A percentile compares a stretch with the other conserved stretches of the same genome.
phyloP scores from a whole-genome alignment of 2,329 filamentous ascomycete genomes.

The Orbilia quercus region DNA sequence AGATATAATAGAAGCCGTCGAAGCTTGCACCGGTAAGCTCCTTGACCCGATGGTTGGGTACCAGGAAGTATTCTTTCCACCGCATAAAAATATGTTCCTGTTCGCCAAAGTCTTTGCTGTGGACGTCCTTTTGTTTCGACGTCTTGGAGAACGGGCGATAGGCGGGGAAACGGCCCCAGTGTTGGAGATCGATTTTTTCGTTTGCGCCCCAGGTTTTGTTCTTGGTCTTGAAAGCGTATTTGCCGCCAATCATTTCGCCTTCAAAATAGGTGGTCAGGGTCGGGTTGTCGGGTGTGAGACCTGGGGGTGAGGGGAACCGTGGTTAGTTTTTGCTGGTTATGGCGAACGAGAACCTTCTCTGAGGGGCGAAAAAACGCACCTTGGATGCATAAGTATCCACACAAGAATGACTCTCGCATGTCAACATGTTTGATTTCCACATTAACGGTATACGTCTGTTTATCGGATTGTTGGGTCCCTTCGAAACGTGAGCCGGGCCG shows the following conservation, averaged over 20 bases:
- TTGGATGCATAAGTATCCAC: constrained; percentile 94
- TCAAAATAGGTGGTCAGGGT: constrained; percentile 99
- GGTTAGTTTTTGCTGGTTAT: constrained; percentile 2
- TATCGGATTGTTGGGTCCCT: constrained; percentile 92
- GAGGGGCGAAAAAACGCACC: constrained; percentile 70
- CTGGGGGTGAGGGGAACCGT: constrained; percentile 65
- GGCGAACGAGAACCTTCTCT: background rate
- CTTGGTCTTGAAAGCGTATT: constrained; percentile 91
- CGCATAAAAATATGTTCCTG: constrained; percentile 96
- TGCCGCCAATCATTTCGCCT: constrained; percentile 94
- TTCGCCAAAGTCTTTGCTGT: constrained; percentile 76
- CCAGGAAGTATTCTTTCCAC: constrained; percentile 98
- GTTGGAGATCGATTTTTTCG: constrained; percentile 88
- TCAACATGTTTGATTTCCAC: constrained; percentile 98
- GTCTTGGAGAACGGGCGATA: constrained; percentile 78
- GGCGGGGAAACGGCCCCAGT: constrained; percentile 90
- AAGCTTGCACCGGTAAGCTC: constrained; percentile 96
- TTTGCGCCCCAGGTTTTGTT: constrained; percentile 91
- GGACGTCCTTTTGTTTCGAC: constrained; percentile 63
- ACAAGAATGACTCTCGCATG: constrained; percentile 91
- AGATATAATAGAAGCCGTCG: constrained; percentile 99
- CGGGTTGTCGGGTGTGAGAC: constrained; percentile 92
- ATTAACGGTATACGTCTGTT: constrained; percentile 92
- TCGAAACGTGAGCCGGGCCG: constrained; percentile 87
- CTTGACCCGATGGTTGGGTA: constrained; percentile 90